Evolutionary conservation across 768 basidiomycete genomes (phyloP).

Genomic region (Porphyrellus cyaneotinctus): DNA sequence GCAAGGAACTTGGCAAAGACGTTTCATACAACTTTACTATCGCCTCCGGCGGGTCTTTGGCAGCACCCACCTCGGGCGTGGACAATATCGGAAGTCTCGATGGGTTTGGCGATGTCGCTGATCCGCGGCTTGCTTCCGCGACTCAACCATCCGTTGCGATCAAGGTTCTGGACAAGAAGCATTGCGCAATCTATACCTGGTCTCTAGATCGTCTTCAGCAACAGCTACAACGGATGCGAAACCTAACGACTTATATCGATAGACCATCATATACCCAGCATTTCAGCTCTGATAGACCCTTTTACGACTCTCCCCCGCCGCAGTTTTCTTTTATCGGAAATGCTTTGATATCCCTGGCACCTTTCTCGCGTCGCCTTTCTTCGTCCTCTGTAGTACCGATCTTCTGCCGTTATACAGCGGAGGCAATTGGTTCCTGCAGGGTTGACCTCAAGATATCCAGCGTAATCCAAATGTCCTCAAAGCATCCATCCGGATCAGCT

Average conservation of each 20-base stretch:
- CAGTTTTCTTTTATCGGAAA: slow-evolving; percentile 93
- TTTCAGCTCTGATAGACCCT: slow-evolving; percentile 90
- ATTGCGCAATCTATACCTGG: slow-evolving; percentile 90
- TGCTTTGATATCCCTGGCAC: slow-evolving; percentile 74
- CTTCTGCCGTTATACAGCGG: slow-evolving; percentile 89
- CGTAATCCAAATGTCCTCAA: slow-evolving; percentile 52
- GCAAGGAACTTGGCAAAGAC: slow-evolving; percentile 82
- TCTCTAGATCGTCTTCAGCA: slow-evolving; percentile 84
- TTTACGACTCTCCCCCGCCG: slow-evolving; percentile 84
- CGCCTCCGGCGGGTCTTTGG: slow-evolving; percentile 75
- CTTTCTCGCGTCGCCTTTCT: slow-evolving; percentile 72
- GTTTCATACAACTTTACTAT: slow-evolving; percentile 92
- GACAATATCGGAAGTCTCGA: slow-evolving; percentile 85
- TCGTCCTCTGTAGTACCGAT: slow-evolving; percentile 79
- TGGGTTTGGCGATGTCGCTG: slow-evolving; percentile 91
- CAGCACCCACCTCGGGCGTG: slow-evolving; percentile 75
- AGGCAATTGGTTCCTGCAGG: slow-evolving; percentile 93
- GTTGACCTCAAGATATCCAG: slow-evolving; percentile 80
- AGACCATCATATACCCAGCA: slow-evolving; percentile 92
- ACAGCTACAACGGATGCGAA: slow-evolving; percentile 90
- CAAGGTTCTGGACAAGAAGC: slow-evolving; percentile 86
- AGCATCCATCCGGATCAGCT: slow-evolving; percentile 56
- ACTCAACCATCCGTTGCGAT: slow-evolving; percentile 82
- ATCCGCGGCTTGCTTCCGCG: slow-evolving; percentile 66
- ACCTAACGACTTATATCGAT: slow-evolving; percentile 84